Base-by-base conservation (phyloP, 768 basidiomycete genomes). In the Erythrobasidium yunnanense region DNA sequence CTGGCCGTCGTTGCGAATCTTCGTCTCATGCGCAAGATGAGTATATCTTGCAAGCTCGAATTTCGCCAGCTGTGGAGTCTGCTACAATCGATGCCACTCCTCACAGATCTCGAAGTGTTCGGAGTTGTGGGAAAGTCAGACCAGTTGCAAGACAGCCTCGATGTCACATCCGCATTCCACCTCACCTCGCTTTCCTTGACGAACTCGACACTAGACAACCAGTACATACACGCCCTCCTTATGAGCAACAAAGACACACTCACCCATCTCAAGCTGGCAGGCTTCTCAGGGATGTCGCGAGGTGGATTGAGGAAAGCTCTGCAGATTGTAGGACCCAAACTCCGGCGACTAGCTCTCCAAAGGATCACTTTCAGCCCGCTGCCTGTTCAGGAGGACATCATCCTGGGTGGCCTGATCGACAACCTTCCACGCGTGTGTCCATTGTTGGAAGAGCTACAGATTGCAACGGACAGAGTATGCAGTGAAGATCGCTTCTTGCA, bases 381-480 rank as follows among this genome's bases (percentile, higher is more conserved):
- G 11, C 46, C 47, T 2, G 29, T 34, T 4, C 29, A 46, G 20
- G 18, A n/a, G 15, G 46, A 63, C 17, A n/a, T 20, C 7, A 17
- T 30, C 2, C 60, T 63, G 7, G 15, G 33, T 25, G 23, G n/a
- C 17, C 42, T 63, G 2, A 29, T 63, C 6, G 60, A 63, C 29
- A 38, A 50, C 49, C 22, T 63, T 30, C 47, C 60, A 23, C 27
- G 17, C 11, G 22, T 29, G 27, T 63, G 60, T 25, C 60, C 60
- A 2, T 30, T 63, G 46, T 49, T 63, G 5, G 60, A 63, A 25
- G 60, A 63, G 23, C 47, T 63, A 4, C 60, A 63, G 42, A 30
- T 63, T 18, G 45, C 47, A 49, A n/a, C 60, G 32, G 49, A 63
- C 22, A 45, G 33, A 29, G n/a, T 63, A 4, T 46, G 46, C 49